These are phyloP conservation scores for Zarea fungicola DNA, from an alignment of 2,329 filamentous ascomycete genomes.

Conservation along the genomic window DNA sequence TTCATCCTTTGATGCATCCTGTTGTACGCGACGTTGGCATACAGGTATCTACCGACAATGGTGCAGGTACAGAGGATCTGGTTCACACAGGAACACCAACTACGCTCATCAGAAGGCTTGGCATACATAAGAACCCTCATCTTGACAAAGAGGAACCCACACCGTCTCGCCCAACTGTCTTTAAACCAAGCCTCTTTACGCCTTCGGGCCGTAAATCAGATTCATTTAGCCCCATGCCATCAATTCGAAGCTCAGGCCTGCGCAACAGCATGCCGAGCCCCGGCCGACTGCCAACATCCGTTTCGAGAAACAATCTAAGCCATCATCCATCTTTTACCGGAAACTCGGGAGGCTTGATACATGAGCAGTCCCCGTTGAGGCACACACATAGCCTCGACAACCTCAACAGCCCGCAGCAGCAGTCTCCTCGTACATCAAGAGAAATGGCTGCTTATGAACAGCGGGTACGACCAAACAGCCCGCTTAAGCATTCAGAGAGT, in stretches of 20 bases:
- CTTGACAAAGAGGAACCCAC: conserved; percentile 58
- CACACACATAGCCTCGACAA: conserved; percentile 65
- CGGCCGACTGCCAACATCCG: conserved; percentile 25
- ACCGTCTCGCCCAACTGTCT: conserved; percentile 30
- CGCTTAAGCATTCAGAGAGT: conserved; percentile 32
- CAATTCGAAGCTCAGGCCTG: conserved; percentile 24
- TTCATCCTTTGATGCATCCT: conserved; percentile 82
- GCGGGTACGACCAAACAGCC: conserved; percentile 35
- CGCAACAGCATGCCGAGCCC: conserved; percentile 31
- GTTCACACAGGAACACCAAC: conserved; percentile 49
- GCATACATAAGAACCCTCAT: conserved; percentile 75
- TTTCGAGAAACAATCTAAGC: conserved; percentile 17
- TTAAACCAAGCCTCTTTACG: conserved; percentile 39
- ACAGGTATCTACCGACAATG: conserved; percentile 58
- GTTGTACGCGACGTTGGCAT: conserved; percentile 72
- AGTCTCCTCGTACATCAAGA: conserved; percentile 53
- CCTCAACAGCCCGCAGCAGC: conserved; percentile 35
- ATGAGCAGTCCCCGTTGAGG: conserved; percentile 76
- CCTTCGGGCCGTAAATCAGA: conserved; percentile 34
- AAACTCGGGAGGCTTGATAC: conserved; percentile 62
- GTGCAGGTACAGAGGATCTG: conserved; percentile 36
- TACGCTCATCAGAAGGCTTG: conserved; percentile 68
- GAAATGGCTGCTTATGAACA: conserved; percentile 59
- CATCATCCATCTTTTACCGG: conserved; percentile 16
- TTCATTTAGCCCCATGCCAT: conserved; percentile 25